Evolutionary conservation across 164 flowering plant species (phyloP), one percentile per base, ranked within the genome.

Genomic region (Piper betle): DNA sequence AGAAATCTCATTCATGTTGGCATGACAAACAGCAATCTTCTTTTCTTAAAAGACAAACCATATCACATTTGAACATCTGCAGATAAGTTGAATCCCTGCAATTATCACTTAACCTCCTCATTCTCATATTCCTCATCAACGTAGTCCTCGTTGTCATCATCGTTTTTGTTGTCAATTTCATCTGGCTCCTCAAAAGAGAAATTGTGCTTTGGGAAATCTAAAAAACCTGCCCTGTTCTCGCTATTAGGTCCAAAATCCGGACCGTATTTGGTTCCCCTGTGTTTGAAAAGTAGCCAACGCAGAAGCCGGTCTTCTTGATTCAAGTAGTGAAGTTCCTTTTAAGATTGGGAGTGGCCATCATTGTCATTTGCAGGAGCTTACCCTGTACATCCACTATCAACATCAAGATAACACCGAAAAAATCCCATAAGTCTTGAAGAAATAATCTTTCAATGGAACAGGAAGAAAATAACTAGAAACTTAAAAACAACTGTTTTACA

Each of bases 311-410:
- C 96, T 74, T 92, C 97, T 80, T 86, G 84, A 82, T 86, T 88
- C 59, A 93, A 71, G 81, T 93, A 93, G 40, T 79, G 91, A 61
- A 90, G 77, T 72, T 93, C 96, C 57, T 79, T 81, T 86, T 89
- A 62, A 93, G 71, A 75, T 84, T 84, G 57, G 98, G 97, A 0
- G 96, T 85, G 16, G 73, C 80, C 98, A 89, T 93, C 96, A 93
- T 86, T 5, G 91, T 89, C 90, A 93, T 81, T 71, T 92, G 96
- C 85, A 83, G 72, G 63, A 92, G 72, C 71, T 75, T 82, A 50
- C 96, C 98, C 96, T 92, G 70, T 41, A 57, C 4, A 54, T 57
- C 54, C 37, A 16, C 39, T 57, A 60, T 37, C 40, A 33, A 5
- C 25, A 17, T 53, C 56, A 53, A 20, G 33, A 53, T 53, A 53